phyloP scores from a whole-genome alignment of 177 flowering plant genomes.

The Vitis hybrid region DNA sequence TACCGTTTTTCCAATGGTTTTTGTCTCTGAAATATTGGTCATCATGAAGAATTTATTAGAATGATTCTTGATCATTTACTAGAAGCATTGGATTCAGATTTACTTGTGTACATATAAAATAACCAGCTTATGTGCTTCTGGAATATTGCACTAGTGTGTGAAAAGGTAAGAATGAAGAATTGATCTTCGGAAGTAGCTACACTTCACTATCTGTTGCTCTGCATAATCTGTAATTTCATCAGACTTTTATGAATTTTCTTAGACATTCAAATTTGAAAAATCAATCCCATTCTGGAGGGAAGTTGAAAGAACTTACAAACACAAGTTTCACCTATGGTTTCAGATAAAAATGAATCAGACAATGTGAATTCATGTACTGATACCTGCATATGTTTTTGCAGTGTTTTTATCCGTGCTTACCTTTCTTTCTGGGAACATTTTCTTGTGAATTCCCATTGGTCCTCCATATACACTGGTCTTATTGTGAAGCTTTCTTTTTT shows the following conservation, averaged over 20 bases:
- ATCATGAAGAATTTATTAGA: not conserved
- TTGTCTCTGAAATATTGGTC: not conserved
- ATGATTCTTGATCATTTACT: not conserved
- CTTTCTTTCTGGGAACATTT: not conserved
- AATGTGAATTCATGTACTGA: not conserved
- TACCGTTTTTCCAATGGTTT: not conserved
- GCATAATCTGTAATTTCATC: not conserved
- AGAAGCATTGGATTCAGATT: not conserved
- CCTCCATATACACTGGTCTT: not conserved
- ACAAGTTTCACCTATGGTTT: not conserved
- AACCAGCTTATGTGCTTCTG: not conserved
- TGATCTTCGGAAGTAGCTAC: not conserved
- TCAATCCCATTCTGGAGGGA: not conserved
- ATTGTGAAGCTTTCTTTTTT: constrained; percentile 11
- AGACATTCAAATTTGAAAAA: not conserved
- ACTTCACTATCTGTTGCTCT: not conserved
- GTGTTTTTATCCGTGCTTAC: not conserved
- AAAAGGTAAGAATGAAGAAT: not conserved
- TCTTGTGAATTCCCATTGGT: not conserved
- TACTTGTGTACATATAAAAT: not conserved
- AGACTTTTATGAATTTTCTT: not conserved
- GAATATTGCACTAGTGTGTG: not conserved
- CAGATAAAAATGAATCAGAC: not conserved
- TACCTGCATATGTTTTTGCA: not conserved
- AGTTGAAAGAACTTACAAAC: not conserved